These are phyloP conservation scores for Psilocybe subaeruginosa DNA, from an alignment of 768 basidiomycete species.

Conservation along the genomic window DNA sequence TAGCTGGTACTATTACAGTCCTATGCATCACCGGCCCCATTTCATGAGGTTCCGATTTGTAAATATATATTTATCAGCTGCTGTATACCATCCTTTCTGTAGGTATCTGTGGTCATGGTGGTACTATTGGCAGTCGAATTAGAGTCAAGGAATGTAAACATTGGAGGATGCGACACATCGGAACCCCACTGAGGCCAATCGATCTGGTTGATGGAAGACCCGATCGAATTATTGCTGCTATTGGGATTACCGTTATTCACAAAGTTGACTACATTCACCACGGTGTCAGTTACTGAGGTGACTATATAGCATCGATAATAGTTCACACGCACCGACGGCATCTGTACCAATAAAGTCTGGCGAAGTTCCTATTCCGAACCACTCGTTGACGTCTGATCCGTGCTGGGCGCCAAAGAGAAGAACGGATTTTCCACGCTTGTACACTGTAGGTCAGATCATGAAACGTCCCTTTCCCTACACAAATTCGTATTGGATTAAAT, in stretches of 20 bases:
- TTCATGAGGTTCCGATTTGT: background rate
- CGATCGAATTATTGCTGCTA: background rate
- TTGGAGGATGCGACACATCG: background rate
- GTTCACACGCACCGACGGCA: background rate
- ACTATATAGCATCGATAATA: too few relatives aligned
- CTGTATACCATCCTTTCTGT: background rate
- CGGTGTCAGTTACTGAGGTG: too few relatives aligned
- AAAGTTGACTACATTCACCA: background rate
- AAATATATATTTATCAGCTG: conserved; percentile 1
- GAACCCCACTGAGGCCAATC: background rate
- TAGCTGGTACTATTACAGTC: too few relatives aligned
- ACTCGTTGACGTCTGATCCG: conserved; percentile 4
- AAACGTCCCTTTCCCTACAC: too few relatives aligned
- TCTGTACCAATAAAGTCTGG: conserved; percentile 6
- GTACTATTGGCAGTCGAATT: background rate
- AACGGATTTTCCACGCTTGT: conserved; percentile 3
- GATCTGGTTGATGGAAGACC: background rate
- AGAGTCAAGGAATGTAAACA: background rate
- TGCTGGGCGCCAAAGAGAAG: conserved; percentile 2
- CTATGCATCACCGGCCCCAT: too few relatives aligned
- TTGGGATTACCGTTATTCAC: conserved; percentile 4
- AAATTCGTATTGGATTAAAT: too few relatives aligned
- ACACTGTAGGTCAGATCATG: background rate
- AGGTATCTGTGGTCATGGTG: background rate
- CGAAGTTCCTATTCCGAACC: background rate